Evolutionary conservation across 1,284 basidiomycete species (phyloP), one percentile per base, ranked within the genome.

Genomic region (Melampsora medusae): DNA sequence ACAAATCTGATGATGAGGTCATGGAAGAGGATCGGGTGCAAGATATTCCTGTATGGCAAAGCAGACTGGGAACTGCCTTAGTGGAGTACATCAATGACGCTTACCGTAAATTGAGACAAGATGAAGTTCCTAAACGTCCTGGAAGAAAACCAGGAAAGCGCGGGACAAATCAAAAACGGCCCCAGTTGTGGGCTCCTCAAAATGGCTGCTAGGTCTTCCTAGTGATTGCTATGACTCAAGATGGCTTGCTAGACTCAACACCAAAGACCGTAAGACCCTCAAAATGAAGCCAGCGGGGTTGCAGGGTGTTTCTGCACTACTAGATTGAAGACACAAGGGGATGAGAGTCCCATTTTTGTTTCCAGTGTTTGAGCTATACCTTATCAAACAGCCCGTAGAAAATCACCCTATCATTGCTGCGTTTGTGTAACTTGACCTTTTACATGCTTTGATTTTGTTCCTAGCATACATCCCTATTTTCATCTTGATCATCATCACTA

Each of bases 111-210:
- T 42, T 42, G 42, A 42, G 42, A 42, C 42, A 42, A 42, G 42
- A 42, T 10, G 42, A 42, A 42, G 2, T 33, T 17, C 49, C n/a
- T 35, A 35, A n/a, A 35, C 25, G 22, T n/a, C 10, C 67, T 56
- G 67, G 66, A 35, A 50, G 66, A 53, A 67, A 67, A 53, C 66
- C 48, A 2, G 66, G 16, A 12, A 50, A 53, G 17, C 67, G 67
- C 2, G 28, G 12, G 5, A 56, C 31, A 35, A 25, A 25, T 14
- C 7, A 16, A 22, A 42, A 9, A 42, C 28, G 2, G 67, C 25
- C 2, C 67, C 67, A 56, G 17, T 19, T 6, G 67, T 49, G 1
- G 67, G 67, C n/a, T 53, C 38, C 49, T 7, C 33, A 35, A 56
- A 22, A 33, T 31, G 17, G 12, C 49, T 49, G 19, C 22, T 17